Percentiles rank a stretch among this genome's conserved stretches.
Evolutionary conservation across 2,329 filamentous ascomycete species (phyloP).

Genomic region (Penicillium sp.): DNA sequence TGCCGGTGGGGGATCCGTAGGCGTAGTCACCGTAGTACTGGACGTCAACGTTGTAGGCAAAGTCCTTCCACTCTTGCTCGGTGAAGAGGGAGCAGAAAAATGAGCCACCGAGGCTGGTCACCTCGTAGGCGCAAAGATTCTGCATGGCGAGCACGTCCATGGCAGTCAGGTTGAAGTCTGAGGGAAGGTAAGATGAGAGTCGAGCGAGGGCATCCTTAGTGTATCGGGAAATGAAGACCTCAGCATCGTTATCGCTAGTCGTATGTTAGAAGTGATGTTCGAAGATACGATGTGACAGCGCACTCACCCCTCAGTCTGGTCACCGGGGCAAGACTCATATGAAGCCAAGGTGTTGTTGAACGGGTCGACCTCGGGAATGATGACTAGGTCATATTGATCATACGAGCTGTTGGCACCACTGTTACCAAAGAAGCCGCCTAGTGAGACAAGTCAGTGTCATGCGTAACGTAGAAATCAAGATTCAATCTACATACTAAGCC

Average conservation of each 20-base stretch:
- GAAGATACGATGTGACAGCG: no score
- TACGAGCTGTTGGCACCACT: constrained; percentile 30
- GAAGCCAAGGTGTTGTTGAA: constrained; percentile 58
- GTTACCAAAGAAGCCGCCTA: constrained; percentile 27
- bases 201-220: constrained; percentile 48
- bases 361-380: constrained; percentile 53
- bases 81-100: constrained; percentile 59
- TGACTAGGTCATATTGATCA: constrained; percentile 45
- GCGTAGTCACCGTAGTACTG: constrained; percentile 51
- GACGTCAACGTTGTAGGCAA: constrained; percentile 56
- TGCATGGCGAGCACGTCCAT: constrained; percentile 56
- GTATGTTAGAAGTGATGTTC: neutral
- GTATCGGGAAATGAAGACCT: constrained; percentile 50
- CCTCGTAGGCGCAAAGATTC: constrained; percentile 59
- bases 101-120: constrained; percentile 51
- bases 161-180: constrained; percentile 51
- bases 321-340: constrained; percentile 53
- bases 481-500: constrained; percentile 40
- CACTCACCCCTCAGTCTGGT: constrained; percentile 27
- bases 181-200: constrained; percentile 50
- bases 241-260: constrained; percentile 31
- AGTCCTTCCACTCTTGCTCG: constrained; percentile 56
- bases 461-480: neutral
- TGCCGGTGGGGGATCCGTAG: constrained; percentile 53
- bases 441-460: constrained; percentile 1